Conservation (phyloP, 345 rosid species). For the Arabis hirsuta region DNA sequence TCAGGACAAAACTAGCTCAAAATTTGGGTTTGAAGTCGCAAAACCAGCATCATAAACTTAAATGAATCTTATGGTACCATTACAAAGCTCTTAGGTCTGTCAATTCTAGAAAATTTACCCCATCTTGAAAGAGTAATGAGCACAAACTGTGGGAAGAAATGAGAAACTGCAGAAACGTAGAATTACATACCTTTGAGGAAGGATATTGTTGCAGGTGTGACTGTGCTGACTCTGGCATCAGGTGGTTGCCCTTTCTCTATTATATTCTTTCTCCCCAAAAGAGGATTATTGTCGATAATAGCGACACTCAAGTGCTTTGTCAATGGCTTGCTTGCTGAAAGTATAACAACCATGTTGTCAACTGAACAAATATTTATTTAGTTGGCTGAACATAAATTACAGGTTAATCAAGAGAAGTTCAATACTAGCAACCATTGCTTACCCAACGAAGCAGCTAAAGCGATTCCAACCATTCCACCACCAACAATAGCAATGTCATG, state of each 20-base stretch:
- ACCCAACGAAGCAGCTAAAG: constrained; percentile 95
- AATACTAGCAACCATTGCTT: constrained; percentile 15
- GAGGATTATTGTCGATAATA: constrained; percentile 84
- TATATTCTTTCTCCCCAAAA: constrained; percentile 51
- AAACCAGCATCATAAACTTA: constrained; percentile 20
- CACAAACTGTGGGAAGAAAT: constrained; percentile 2
- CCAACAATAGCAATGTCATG: constrained; percentile 93
- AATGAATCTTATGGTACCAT: not conserved
- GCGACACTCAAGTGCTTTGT: constrained; percentile 86
- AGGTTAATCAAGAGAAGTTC: not conserved
- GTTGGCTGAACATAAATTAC: not conserved
- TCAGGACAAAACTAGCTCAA: constrained; percentile 13
- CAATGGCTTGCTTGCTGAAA: constrained; percentile 78
- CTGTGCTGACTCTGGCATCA: constrained; percentile 93
- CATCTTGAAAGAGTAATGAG: not conserved
- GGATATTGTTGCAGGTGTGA: constrained; percentile 84
- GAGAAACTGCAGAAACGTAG: not conserved
- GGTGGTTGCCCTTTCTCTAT: constrained; percentile 74
- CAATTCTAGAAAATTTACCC: constrained; percentile 6
- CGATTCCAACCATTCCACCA: constrained; percentile 98
- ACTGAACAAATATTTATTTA: not conserved
- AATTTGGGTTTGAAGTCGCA: not conserved
- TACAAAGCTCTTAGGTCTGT: not conserved
- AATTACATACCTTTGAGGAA: constrained; percentile 73
- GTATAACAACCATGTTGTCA: not conserved